phyloP scores from a whole-genome alignment of 176 grass and related monocot species.

The Paspalum vaginatum region DNA sequence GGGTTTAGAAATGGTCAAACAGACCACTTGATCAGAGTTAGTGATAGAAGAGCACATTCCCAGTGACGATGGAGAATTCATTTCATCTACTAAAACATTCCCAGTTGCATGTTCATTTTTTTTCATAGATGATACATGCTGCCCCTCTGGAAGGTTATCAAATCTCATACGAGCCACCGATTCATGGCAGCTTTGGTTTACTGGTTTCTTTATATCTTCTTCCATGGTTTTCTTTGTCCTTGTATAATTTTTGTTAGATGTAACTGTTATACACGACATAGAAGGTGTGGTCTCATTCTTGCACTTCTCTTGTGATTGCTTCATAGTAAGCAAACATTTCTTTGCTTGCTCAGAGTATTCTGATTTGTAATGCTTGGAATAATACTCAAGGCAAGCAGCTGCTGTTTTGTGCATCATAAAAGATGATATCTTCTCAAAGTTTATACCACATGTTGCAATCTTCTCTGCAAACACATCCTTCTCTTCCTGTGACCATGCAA shows the following conservation, averaged over 20 bases:
- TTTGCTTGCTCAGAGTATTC: not conserved
- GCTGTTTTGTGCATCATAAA: not conserved
- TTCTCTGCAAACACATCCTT: not conserved
- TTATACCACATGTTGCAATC: not conserved
- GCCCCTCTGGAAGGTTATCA: constrained; percentile 13
- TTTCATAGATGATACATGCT: not conserved
- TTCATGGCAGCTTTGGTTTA: not conserved
- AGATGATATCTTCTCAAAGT: not conserved
- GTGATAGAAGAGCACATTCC: not conserved
- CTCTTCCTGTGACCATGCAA: not conserved
- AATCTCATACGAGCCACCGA: constrained; percentile 11
- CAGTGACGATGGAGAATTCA: not conserved
- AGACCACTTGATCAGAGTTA: not conserved
- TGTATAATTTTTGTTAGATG: constrained; percentile 13
- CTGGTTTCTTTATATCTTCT: constrained; percentile 5
- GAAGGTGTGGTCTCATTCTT: constrained; percentile 24
- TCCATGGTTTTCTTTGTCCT: not conserved
- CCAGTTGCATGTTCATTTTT: not conserved
- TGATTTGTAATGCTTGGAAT: not conserved
- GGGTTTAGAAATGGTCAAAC: not conserved
- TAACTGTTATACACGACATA: constrained; percentile 30
- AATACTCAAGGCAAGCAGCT: not conserved
- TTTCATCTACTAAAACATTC: not conserved
- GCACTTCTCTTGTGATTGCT: not conserved
- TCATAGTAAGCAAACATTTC: not conserved